Percentiles rank a stretch among this genome's conserved stretches.
These are phyloP conservation scores for Lodderomyces elongisporus DNA, from an alignment of 1,139 yeast species.

Conservation along the genomic window DNA sequence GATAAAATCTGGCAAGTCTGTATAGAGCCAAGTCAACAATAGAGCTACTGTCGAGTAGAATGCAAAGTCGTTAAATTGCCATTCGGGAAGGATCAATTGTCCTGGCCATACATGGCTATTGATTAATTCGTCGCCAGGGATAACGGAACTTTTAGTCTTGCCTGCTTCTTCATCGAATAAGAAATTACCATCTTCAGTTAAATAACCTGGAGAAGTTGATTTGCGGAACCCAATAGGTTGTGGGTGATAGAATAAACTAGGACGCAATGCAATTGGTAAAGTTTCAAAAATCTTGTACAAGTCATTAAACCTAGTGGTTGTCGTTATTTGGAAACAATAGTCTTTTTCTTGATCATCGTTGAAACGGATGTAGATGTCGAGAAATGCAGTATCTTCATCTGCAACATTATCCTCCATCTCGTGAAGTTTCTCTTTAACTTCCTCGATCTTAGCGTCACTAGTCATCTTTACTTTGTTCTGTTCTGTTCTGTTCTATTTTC, in stretches of 20 bases:
- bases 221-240: slow-evolving; percentile 64
- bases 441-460: not conserved
- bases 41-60: slow-evolving; percentile 41
- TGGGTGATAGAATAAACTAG: slow-evolving; percentile 65
- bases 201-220: slow-evolving; percentile 74
- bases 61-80: slow-evolving; percentile 56
- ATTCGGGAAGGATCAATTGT: slow-evolving; percentile 77
- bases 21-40: slow-evolving; percentile 73
- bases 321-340: slow-evolving; percentile 74
- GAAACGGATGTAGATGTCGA: slow-evolving; percentile 78
- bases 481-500: too few species aligned
- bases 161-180: slow-evolving; percentile 59
- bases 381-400: slow-evolving; percentile 22
- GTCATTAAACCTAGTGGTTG: slow-evolving; percentile 53
- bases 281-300: slow-evolving; percentile 57
- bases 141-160: slow-evolving; percentile 39
- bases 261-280: slow-evolving; percentile 74
- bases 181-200: slow-evolving; percentile 79
- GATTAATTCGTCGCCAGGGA: slow-evolving; percentile 40
- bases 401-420: slow-evolving; percentile 4
- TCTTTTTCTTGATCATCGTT: slow-evolving; percentile 83
- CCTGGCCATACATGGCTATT: slow-evolving; percentile 79
- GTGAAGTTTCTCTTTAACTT: not conserved
- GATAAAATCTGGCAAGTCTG: slow-evolving; percentile 84
- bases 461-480: too few species aligned